phyloP scores from a whole-genome alignment of 495 filamentous ascomycete genomes.

The Poronia punctata region DNA sequence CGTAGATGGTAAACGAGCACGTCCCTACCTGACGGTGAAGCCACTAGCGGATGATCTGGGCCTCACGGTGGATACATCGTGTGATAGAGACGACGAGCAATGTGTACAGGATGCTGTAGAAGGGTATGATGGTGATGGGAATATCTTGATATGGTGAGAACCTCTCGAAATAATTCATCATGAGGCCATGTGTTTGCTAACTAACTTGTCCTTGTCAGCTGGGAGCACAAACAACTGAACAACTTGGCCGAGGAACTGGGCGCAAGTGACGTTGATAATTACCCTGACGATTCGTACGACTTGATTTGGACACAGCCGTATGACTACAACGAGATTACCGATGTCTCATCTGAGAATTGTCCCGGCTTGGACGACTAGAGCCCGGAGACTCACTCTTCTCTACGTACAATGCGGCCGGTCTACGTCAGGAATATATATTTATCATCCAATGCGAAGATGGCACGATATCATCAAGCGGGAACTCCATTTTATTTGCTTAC shows the following conservation, averaged over 20 bases:
- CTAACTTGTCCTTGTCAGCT: conserved; percentile 21
- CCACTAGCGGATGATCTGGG: conserved; percentile 46
- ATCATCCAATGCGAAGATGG: no score
- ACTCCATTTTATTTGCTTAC: no score
- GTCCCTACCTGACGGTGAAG: conserved; percentile 46
- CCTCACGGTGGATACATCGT: conserved; percentile 40
- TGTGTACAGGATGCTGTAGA: conserved; percentile 42
- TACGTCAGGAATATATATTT: no score
- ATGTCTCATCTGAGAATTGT: conserved; percentile 33
- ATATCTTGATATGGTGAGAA: conserved; percentile 43
- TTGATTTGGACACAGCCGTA: conserved; percentile 44
- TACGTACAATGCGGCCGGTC: no score
- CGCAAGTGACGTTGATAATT: conserved; percentile 23
- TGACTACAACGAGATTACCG: conserved; percentile 33
- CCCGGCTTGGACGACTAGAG: conserved; percentile 34
- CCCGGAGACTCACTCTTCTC: no score
- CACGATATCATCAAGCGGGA: no score
- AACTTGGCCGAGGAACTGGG: conserved; percentile 41
- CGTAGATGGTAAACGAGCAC: conserved; percentile 40
- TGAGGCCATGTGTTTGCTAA: no score
- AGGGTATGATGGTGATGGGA: conserved; percentile 38
- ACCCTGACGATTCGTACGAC: conserved; percentile 31
- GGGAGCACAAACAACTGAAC: conserved; percentile 46
- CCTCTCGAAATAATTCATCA: background rate
- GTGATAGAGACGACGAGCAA: conserved; percentile 39